phyloP scores from a whole-genome alignment of 768 basidiomycete genomes.

The Calocybe gangraenosa region DNA sequence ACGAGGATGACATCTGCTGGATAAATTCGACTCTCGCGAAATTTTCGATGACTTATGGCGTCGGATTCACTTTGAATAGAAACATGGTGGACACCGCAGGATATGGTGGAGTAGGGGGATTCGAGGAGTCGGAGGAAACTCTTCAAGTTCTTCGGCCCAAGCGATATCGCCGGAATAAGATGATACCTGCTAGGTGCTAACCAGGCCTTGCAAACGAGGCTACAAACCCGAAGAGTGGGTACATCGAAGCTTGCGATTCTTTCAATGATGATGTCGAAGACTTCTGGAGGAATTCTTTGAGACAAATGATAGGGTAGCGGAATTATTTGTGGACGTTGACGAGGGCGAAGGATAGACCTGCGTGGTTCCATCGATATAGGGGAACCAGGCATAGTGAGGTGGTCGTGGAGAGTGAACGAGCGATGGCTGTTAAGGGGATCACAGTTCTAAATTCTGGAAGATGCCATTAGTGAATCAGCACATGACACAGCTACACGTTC shows the following conservation, averaged over 20 bases:
- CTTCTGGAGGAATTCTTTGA: conserved; percentile 16
- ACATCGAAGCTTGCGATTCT: conserved; percentile 16
- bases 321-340: conserved; percentile 14
- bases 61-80: conserved; percentile 16
- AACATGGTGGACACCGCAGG: conserved; percentile 14
- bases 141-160: conserved; percentile 12
- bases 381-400: conserved; percentile 5
- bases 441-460: conserved; percentile 11
- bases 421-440: conserved; percentile 13
- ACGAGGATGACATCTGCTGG: conserved; percentile 3
- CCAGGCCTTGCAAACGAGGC: conserved; percentile 17
- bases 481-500: conserved; percentile 13
- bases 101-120: conserved; percentile 14
- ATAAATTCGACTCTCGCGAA: conserved; percentile 12
- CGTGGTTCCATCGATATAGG: conserved; percentile 9
- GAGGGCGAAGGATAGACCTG: conserved; percentile 18
- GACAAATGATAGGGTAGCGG: conserved; percentile 14
- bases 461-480: conserved; percentile 18
- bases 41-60: conserved; percentile 15
- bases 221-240: conserved; percentile 15
- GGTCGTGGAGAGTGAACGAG: conserved; percentile 8
- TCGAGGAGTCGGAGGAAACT: conserved; percentile 16
- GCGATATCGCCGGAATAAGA: conserved; percentile 14
- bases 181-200: conserved; percentile 13
- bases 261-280: conserved; percentile 16